Evolutionary conservation across 805 yeast species (phyloP), one percentile per base, ranked within the genome.

Genomic region (Metschnikowia shivogae): DNA sequence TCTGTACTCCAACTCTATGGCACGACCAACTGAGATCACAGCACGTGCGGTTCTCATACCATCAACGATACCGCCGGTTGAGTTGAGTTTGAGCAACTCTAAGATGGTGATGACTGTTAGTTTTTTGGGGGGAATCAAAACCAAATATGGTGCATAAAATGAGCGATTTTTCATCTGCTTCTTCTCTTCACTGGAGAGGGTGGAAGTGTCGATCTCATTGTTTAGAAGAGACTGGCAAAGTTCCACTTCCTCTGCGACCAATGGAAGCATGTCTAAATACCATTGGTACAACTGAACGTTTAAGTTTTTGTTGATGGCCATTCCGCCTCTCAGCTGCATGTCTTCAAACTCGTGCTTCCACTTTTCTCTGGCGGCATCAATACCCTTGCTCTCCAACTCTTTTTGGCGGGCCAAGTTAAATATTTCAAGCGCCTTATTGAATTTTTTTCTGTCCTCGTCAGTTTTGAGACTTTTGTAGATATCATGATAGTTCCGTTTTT

Each of bases 41-140:
- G 95, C 89, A 53, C 87, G 75, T 0, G 95, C 87, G 0, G 92
- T 83, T 55, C 90, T 76, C 79, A 89, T 82, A 34, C 96, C 97
- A 50, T 86, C 89, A 10, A 76, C 72, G 27, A 82, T 76, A 33
- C 89, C 95, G 32, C 87, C 84, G 2, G 90, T 80, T 3, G 89
- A 78, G 50, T 84, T 80, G 43, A 86, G 65, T 51, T 85, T 84
- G 56, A 92, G 66, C 30, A 89, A 59, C 64, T 92, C 98, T 57
- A 92, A 67, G 55, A 92, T 86, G 0, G 97, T 81, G 42, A 89
- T 81, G 2, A 88, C 90, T 13, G 89, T 81, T 73, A 90, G 73
- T 58, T 88, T 87, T 48, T 86, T 88, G 0, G 96, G 83, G 17
- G 81, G 76, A 8, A 90, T 76, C n/a, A 87, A 64, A 6, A 76